Evolutionary conservation across 2,329 filamentous ascomycete genomes (phyloP).

Genomic region (Ascochyta clinopodiicola): DNA sequence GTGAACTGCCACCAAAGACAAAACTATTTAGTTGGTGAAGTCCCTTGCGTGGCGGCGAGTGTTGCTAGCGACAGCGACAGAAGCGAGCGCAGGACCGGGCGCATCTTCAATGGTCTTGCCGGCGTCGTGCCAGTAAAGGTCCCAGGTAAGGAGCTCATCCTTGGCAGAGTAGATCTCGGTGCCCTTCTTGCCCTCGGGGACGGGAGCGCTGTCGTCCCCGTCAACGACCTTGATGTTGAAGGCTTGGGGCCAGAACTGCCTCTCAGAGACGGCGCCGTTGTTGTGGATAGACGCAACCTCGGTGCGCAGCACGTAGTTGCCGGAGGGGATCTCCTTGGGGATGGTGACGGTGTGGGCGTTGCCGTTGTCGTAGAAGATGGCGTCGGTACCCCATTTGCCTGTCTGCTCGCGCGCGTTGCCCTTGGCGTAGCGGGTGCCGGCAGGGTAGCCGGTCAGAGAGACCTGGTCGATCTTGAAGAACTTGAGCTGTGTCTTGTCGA

Average conservation of each 20-base stretch:
- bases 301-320: conserved; percentile 46
- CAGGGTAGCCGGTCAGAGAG: conserved; percentile 36
- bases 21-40: conserved; percentile 30
- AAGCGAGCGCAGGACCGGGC: conserved; percentile 33
- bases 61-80: conserved; percentile 20
- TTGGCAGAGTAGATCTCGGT: conserved; percentile 38
- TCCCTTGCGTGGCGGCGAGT: conserved; percentile 35
- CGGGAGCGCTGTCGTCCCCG: conserved; percentile 31
- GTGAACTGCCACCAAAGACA: not conserved
- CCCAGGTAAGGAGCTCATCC: conserved; percentile 38
- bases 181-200: conserved; percentile 39
- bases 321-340: conserved; percentile 39
- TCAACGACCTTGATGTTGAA: conserved; percentile 46
- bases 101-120: conserved; percentile 29
- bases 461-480: conserved; percentile 47
- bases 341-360: conserved; percentile 43
- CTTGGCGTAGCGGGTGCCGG: conserved; percentile 33
- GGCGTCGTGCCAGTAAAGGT: conserved; percentile 41
- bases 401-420: conserved; percentile 29
- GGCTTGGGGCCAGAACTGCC: conserved; percentile 47
- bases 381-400: conserved; percentile 44
- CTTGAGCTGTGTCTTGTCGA: conserved; percentile 37
- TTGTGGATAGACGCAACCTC: conserved; percentile 46
- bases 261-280: conserved; percentile 38
- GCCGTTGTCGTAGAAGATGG: conserved; percentile 44